phyloP scores from a whole-genome alignment of 2,329 filamentous ascomycete genomes.

The Sarocladium strictum region DNA sequence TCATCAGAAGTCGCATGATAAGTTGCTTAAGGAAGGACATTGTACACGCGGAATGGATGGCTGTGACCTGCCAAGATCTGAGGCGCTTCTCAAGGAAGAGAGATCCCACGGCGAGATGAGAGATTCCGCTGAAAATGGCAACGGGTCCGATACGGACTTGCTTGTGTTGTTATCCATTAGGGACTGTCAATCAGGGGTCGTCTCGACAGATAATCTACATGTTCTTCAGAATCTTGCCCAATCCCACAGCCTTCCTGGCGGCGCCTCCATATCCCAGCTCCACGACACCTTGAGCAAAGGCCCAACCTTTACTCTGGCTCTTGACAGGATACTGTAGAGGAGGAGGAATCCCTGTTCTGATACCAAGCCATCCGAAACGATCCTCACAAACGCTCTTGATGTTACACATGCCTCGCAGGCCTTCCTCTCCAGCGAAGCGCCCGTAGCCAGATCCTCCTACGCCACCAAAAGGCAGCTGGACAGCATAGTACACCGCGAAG shows the following conservation, averaged over 20 bases:
- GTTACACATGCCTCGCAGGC: constrained; percentile 79
- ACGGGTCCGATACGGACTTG: background rate
- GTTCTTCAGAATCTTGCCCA: constrained; percentile 38
- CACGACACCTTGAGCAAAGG: constrained; percentile 56
- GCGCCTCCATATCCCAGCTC: constrained; percentile 51
- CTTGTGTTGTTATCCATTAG: background rate
- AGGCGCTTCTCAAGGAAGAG: background rate
- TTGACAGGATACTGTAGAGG: constrained; percentile 76
- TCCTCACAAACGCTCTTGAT: constrained; percentile 82
- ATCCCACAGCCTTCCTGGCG: constrained; percentile 31
- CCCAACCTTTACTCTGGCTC: constrained; percentile 58
- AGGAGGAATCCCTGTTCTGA: constrained; percentile 72
- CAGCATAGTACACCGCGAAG: constrained; percentile 88
- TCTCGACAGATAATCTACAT: constrained; percentile 20
- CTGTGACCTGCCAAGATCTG: background rate
- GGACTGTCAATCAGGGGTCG: background rate
- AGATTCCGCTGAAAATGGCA: too few species aligned
- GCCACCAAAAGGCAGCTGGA: constrained; percentile 90
- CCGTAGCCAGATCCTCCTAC: constrained; percentile 88
- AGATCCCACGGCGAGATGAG: background rate
- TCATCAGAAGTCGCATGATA: constrained; percentile 5
- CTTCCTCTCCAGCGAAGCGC: constrained; percentile 86
- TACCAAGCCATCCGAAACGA: constrained; percentile 52
- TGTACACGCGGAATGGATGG: background rate
- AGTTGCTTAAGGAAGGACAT: too few species aligned